A percentile compares a stretch with the other conserved stretches of the same genome.
These are phyloP conservation scores for Fraxinus greggii DNA, from an alignment of 305 asterid genomes.

Conservation along the genomic window DNA sequence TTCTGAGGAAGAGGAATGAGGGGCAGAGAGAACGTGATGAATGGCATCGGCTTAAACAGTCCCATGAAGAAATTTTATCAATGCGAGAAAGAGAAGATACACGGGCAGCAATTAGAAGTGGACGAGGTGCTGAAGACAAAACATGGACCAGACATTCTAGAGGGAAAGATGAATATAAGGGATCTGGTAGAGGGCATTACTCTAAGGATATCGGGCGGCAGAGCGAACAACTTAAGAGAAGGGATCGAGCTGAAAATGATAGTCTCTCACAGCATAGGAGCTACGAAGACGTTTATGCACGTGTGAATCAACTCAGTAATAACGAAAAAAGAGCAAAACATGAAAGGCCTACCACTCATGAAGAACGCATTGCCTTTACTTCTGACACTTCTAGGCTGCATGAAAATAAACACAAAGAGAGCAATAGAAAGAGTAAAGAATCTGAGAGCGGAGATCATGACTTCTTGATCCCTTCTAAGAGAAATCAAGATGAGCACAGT, in stretches of 20 bases:
- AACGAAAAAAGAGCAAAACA: constrained; percentile 69
- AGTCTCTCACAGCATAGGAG: constrained; percentile 56
- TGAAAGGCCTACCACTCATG: constrained; percentile 60
- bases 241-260: constrained; percentile 66
- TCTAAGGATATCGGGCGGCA: constrained; percentile 56
- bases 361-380: constrained; percentile 57
- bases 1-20: constrained; percentile 65
- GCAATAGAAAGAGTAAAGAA: constrained; percentile 63
- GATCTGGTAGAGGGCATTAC: constrained; percentile 63
- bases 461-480: constrained; percentile 48
- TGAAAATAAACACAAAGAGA: constrained; percentile 58
- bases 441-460: constrained; percentile 54
- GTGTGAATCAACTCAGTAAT: constrained; percentile 42
- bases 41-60: constrained; percentile 64
- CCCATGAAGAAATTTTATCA: constrained; percentile 51
- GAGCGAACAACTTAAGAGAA: constrained; percentile 58
- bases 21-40: constrained; percentile 83
- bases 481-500: constrained; percentile 57
- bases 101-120: constrained; percentile 49
- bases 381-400: constrained; percentile 56
- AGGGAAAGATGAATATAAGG: constrained; percentile 69
- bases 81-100: constrained; percentile 78
- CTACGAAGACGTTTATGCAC: constrained; percentile 57
- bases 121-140: constrained; percentile 67
- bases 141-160: constrained; percentile 57